These are phyloP conservation scores for Mycena maculata DNA, from an alignment of 768 basidiomycete genomes.

Conservation along the genomic window DNA sequence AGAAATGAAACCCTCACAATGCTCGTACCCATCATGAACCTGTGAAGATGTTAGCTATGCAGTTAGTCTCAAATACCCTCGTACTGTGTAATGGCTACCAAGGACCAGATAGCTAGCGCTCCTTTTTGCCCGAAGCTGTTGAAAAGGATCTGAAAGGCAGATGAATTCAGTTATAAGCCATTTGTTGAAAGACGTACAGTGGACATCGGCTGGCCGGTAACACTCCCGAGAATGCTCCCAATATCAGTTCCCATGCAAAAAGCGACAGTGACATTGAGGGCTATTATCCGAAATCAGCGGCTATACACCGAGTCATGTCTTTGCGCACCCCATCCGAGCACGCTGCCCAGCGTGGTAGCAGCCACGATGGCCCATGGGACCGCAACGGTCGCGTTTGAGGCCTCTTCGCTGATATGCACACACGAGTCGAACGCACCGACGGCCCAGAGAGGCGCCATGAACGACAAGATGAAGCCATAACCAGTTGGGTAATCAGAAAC, in stretches of 20 bases:
- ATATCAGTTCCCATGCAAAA: constrained; percentile 63
- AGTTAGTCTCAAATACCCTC: no score
- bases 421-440: constrained; percentile 54
- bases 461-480: constrained; percentile 50
- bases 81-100: no score
- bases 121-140: no score
- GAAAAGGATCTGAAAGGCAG: no score
- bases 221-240: constrained; percentile 48
- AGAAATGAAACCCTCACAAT: no score
- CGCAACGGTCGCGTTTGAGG: constrained; percentile 62
- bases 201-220: constrained; percentile 59
- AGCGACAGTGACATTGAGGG: constrained; percentile 58
- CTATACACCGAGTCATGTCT: no score
- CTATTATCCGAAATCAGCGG: constrained; percentile 45
- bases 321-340: no score
- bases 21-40: no score
- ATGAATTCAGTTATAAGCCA: constrained; percentile 40
- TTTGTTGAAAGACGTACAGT: constrained; percentile 38
- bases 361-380: constrained; percentile 65
- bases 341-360: constrained; percentile 57
- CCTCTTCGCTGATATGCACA: constrained; percentile 66
- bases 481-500: constrained; percentile 51
- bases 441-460: constrained; percentile 49
- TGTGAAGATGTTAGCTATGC: no score
- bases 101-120: no score